A percentile compares a stretch with the other conserved stretches of the same genome.
Conservation (phyloP, 306 rosid genomes). For the Prunus mira region DNA sequence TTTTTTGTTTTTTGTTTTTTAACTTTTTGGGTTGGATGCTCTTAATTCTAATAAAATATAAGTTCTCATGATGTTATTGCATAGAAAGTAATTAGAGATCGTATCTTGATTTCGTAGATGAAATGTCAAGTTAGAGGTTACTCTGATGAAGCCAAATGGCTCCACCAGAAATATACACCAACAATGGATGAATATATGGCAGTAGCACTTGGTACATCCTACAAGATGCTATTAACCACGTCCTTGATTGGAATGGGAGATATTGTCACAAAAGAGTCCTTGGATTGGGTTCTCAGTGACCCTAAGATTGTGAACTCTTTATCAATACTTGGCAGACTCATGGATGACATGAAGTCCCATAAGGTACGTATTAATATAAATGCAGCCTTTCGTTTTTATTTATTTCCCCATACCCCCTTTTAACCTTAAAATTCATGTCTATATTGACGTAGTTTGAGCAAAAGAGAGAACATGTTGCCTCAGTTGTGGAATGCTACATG, state of each 20-base stretch:
- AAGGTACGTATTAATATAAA: background rate
- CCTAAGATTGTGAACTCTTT: conserved; percentile 19
- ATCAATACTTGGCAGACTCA: background rate
- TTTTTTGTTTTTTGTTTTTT: too few relatives aligned
- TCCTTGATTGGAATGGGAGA: conserved; percentile 18
- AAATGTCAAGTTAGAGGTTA: conserved; percentile 21
- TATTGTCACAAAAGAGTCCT: background rate
- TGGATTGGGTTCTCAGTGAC: background rate
- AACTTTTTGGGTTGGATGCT: too few relatives aligned
- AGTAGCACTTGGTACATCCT: background rate
- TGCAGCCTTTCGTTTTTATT: too few relatives aligned
- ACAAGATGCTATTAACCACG: background rate
- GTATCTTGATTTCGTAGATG: too few relatives aligned
- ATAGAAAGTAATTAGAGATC: too few relatives aligned
- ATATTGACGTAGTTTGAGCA: background rate
- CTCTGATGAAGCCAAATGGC: conserved; percentile 43
- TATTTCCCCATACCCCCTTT: too few relatives aligned
- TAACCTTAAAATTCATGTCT: background rate
- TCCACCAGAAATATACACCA: conserved; percentile 26
- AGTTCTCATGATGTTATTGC: too few relatives aligned
- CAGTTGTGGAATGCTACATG: conserved; percentile 14
- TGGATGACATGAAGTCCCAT: background rate
- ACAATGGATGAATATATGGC: conserved; percentile 31
- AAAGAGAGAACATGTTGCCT: background rate
- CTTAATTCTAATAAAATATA: too few relatives aligned